A percentile compares a stretch with the other conserved stretches of the same genome.
phyloP scores from a whole-genome alignment of 202 grass and related monocot genomes.

The Brachypodium distachyon region DNA sequence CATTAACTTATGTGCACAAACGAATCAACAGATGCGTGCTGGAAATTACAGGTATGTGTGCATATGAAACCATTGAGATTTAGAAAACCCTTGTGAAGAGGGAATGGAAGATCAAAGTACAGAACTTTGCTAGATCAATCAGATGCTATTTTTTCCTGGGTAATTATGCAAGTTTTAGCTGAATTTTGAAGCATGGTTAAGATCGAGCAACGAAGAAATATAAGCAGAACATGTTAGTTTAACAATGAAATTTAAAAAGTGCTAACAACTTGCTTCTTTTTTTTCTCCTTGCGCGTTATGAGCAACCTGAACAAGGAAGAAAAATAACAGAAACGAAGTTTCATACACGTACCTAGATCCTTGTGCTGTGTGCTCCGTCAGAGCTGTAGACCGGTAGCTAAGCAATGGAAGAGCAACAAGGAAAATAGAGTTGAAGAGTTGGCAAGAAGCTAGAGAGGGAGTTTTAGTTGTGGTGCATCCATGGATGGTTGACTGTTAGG shows the following conservation, averaged over 20 bases:
- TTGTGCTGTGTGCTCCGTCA: conserved; percentile 2
- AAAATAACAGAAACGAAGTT: background rate
- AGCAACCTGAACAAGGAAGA: background rate
- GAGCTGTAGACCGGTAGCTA: background rate
- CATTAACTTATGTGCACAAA: background rate
- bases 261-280: too few species aligned
- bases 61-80: background rate
- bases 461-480: conserved; percentile 11
- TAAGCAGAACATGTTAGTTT: background rate
- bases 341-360: background rate
- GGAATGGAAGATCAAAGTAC: background rate
- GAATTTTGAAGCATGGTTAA: background rate
- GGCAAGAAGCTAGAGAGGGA: conserved; percentile 6
- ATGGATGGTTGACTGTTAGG: conserved; percentile 54
- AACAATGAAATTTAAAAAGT: background rate
- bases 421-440: background rate
- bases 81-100: background rate
- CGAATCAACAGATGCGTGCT: background rate
- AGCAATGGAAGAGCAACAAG: conserved; percentile 7
- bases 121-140: background rate
- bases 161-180: background rate
- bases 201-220: background rate
- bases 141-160: too few species aligned
- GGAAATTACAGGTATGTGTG: background rate
- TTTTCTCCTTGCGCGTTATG: background rate